These are phyloP conservation scores for Fusarium veterinarium DNA, from an alignment of 2,329 filamentous ascomycete genomes.

Conservation along the genomic window DNA sequence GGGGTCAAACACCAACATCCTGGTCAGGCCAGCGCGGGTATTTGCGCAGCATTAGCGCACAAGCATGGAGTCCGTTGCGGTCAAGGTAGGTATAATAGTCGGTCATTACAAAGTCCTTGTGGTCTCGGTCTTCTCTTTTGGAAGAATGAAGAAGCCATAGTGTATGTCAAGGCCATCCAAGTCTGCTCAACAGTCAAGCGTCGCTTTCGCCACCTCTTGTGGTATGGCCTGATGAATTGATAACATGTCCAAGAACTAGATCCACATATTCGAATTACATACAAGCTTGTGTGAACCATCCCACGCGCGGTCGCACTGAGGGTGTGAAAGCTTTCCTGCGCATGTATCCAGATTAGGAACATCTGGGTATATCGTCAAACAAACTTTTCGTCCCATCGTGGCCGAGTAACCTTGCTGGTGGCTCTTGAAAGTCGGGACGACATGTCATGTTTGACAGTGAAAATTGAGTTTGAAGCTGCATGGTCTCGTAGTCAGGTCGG, in stretches of 20 bases:
- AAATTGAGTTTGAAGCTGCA: slow-evolving; percentile 10
- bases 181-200: slow-evolving; percentile 7
- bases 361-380: background rate
- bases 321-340: slow-evolving; percentile 1
- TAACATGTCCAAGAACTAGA: slow-evolving; percentile 6
- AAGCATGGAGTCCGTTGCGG: slow-evolving; percentile 6
- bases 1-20: slow-evolving; percentile 7
- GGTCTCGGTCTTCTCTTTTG: background rate
- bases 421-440: background rate
- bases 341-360: background rate
- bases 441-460: background rate
- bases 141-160: slow-evolving; percentile 5
- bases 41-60: slow-evolving; percentile 10
- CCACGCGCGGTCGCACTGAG: background rate
- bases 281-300: slow-evolving; percentile 8
- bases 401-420: background rate
- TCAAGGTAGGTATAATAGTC: slow-evolving; percentile 20
- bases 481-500: slow-evolving; percentile 12
- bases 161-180: slow-evolving; percentile 4
- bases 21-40: slow-evolving; percentile 10
- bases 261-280: background rate
- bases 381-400: background rate
- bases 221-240: slow-evolving; percentile 9
- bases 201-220: slow-evolving; percentile 18
- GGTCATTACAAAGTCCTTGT: slow-evolving; percentile 3